A percentile compares a stretch with the other conserved stretches of the same genome.
These are phyloP conservation scores for Rubus parviflorus DNA, from an alignment of 306 rosid species.

Conservation along the genomic window DNA sequence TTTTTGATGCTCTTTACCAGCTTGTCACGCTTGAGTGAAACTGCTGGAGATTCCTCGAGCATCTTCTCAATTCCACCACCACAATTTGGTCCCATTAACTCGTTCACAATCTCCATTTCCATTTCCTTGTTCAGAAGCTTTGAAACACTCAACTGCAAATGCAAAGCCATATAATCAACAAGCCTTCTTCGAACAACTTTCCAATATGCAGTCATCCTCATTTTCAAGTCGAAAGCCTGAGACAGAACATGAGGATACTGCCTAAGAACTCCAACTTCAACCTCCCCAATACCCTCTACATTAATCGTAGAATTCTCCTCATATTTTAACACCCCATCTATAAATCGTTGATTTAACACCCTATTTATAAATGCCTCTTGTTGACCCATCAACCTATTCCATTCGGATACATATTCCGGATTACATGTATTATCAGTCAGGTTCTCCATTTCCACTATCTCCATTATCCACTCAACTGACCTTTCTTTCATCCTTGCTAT, in stretches of 20 bases:
- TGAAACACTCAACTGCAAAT: neutral
- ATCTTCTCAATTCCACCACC: slow-evolving; percentile 3
- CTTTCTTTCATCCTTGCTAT: neutral
- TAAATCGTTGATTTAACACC: no score
- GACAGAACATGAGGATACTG: neutral
- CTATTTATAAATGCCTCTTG: neutral
- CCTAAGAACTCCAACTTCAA: neutral
- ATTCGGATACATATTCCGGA: neutral
- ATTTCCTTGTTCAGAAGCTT: neutral
- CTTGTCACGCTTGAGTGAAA: neutral
- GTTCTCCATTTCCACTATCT: neutral
- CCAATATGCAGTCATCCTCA: neutral
- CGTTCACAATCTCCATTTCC: neutral
- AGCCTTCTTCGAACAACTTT: neutral
- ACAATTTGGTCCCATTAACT: neutral
- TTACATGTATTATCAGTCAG: neutral
- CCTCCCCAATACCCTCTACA: neutral
- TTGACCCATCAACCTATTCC: neutral
- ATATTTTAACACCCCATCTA: neutral
- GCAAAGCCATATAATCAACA: slow-evolving; percentile 1
- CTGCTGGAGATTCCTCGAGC: neutral
- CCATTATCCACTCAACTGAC: neutral
- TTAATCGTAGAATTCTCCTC: accelerated
- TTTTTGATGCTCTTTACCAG: neutral
- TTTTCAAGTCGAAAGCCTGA: slow-evolving; percentile 2